Base-by-base conservation (phyloP, 352 stramenopile genomes). In the Phytophthora foliorum region DNA sequence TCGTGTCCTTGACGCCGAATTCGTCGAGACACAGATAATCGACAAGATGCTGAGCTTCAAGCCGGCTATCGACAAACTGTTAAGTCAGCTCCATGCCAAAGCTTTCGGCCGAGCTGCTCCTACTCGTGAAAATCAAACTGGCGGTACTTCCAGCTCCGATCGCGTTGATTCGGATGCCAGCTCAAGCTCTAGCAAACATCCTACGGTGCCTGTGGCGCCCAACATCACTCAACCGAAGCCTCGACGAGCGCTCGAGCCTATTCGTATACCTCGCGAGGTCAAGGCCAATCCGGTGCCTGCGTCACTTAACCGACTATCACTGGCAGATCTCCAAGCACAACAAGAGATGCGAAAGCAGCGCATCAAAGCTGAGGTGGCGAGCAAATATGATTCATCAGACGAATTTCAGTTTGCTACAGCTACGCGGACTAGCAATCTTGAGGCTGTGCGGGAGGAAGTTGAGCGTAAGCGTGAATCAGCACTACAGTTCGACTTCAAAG, bases 181-280 rank as follows among this genome's bases (percentile, higher is more conserved):
- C 13, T 24, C 16, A 4, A 79, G 74, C 1, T 75, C 73, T 51
- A 87, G 77, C 42, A 92, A 90, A 39, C 57, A 78, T 17, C 46
- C 63, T 6, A 97, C 91, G 0, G 75, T 96, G 1, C 89, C 89
- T 0, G 54, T 91, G 2, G 86, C 84, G 0, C 91, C 91, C 8
- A 97, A 97, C 11, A 86, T 98, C 34, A 98, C 90, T 6, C 87
- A 94, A 54, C 91, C 90, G 14, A 88, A 84, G 41, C 89, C 90
- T 22, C 72, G 85, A 7, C 66, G 81, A 49, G 79, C 86, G 1
- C 69, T 82, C 2, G 90, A 97, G 46, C 92, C 92, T 4, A 85
- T 92, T 24, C 81, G 79, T 7, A 97, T 98, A 52, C 75, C 81
- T 16, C 83, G 92, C 27, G 76, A 93, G 54, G 65, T 94, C 10